Conservation (phyloP, 345 rosid species). For the Citrus hindsii region DNA sequence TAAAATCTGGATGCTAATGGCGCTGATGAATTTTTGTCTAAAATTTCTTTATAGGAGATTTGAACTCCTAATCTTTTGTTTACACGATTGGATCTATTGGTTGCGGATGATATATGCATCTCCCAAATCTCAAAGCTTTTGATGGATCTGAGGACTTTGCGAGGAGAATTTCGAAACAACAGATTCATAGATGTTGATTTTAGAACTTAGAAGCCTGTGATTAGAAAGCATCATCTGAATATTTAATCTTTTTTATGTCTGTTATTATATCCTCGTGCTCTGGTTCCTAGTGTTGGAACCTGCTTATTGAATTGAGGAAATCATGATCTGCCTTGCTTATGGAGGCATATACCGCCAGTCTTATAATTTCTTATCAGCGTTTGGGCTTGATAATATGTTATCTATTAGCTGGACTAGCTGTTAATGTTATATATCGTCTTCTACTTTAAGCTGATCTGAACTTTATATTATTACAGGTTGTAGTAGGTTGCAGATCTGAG, state of each 20-base stretch:
- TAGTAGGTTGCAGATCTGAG: not conserved
- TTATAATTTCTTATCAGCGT: conserved; percentile 12
- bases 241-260: not conserved
- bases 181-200: not conserved
- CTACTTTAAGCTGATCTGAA: conserved; percentile 1
- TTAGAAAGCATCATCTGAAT: not conserved
- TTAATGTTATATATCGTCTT: not conserved
- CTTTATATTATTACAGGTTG: conserved; percentile 16
- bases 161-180: not conserved
- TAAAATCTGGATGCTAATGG: conserved; percentile 3
- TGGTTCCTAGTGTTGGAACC: conserved; percentile 10
- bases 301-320: conserved; percentile 13
- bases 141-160: not conserved
- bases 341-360: conserved; percentile 24
- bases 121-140: not conserved
- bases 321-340: conserved; percentile 22
- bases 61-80: conserved; percentile 1
- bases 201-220: not conserved
- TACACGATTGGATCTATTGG: conserved; percentile 17
- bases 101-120: conserved; percentile 2
- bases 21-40: conserved; percentile 15
- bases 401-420: not conserved
- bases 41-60: conserved; percentile 2
- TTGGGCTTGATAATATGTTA: conserved; percentile 23
- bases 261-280: not conserved